A percentile compares a stretch with the other conserved stretches of the same genome.
Conservation (phyloP, 1,139 yeast species). For the Starmera stellimalicola region DNA sequence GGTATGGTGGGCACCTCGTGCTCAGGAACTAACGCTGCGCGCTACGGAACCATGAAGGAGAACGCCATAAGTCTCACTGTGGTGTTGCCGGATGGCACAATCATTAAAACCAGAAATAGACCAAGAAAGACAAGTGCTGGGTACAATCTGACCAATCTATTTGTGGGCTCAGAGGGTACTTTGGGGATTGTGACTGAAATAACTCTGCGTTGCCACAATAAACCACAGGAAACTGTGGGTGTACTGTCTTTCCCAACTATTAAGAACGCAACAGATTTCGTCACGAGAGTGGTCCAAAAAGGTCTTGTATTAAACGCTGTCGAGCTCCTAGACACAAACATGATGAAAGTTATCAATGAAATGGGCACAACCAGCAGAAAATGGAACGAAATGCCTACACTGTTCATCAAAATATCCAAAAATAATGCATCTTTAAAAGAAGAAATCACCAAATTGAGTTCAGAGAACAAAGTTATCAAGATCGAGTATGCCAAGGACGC, state of each 20-base stretch:
- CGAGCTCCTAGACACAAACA: conserved; percentile 48
- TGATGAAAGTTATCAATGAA: conserved; percentile 42
- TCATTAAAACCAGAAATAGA: conserved; percentile 59
- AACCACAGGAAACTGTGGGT: conserved; percentile 57
- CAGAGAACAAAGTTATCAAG: conserved; percentile 6
- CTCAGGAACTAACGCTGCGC: conserved; percentile 66
- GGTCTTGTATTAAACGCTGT: conserved; percentile 57
- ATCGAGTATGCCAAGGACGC: conserved; percentile 20
- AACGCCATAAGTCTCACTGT: conserved; percentile 59
- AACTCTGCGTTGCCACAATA: conserved; percentile 57
- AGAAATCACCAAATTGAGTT: conserved; percentile 7
- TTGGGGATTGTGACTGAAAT: conserved; percentile 68
- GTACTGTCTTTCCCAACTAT: conserved; percentile 50
- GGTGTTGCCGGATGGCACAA: conserved; percentile 70
- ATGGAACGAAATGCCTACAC: conserved; percentile 48
- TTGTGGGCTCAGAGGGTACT: conserved; percentile 71
- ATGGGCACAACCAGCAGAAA: conserved; percentile 29
- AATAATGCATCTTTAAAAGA: conserved; percentile 25
- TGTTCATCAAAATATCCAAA: conserved; percentile 56
- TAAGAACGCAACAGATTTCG: conserved; percentile 51
- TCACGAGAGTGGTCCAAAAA: conserved; percentile 37
- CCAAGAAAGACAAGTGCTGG: conserved; percentile 77
- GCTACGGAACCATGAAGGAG: conserved; percentile 72
- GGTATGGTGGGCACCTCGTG: conserved; percentile 72
- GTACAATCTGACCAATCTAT: conserved; percentile 54